phyloP scores from a whole-genome alignment of 768 basidiomycete genomes.

The Saitozyma podzolica region DNA sequence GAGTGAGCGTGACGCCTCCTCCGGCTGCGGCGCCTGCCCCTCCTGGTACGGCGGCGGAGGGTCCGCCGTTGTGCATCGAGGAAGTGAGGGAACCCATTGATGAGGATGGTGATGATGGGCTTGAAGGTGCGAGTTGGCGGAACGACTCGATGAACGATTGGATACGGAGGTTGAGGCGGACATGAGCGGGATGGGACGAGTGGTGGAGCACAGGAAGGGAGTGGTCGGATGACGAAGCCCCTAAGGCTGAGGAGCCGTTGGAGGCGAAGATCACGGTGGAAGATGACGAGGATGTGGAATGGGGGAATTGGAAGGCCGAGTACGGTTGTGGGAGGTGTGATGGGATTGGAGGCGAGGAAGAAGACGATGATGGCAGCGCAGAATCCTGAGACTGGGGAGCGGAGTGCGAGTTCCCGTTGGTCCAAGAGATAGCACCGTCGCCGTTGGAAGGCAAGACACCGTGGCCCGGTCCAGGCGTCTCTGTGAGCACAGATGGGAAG shows the following conservation, averaged over 20 bases:
- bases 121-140: slow-evolving; percentile 58
- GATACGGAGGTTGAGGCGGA: slow-evolving; percentile 80
- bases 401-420: slow-evolving; percentile 4
- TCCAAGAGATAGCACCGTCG: neutral
- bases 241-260: slow-evolving; percentile 2
- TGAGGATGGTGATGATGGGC: slow-evolving; percentile 76
- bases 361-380: neutral
- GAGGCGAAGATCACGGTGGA: neutral
- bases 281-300: neutral
- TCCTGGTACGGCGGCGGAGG: neutral
- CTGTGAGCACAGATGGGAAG: slow-evolving; percentile 70
- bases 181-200: slow-evolving; percentile 71
- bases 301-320: neutral
- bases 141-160: slow-evolving; percentile 83
- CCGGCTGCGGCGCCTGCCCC: slow-evolving; percentile 2
- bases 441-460: neutral
- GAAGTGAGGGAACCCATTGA: slow-evolving; percentile 53
- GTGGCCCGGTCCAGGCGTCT: neutral
- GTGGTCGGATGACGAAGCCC: slow-evolving; percentile 8
- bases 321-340: neutral
- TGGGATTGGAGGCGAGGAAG: neutral
- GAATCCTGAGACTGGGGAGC: slow-evolving; percentile 3
- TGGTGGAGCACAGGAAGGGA: slow-evolving; percentile 21
- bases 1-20: slow-evolving; percentile 23
- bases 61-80: slow-evolving; percentile 9